A percentile compares a stretch with the other conserved stretches of the same genome.
Evolutionary conservation across 1,284 basidiomycete species (phyloP).

Genomic region (Trametes hirsuta): DNA sequence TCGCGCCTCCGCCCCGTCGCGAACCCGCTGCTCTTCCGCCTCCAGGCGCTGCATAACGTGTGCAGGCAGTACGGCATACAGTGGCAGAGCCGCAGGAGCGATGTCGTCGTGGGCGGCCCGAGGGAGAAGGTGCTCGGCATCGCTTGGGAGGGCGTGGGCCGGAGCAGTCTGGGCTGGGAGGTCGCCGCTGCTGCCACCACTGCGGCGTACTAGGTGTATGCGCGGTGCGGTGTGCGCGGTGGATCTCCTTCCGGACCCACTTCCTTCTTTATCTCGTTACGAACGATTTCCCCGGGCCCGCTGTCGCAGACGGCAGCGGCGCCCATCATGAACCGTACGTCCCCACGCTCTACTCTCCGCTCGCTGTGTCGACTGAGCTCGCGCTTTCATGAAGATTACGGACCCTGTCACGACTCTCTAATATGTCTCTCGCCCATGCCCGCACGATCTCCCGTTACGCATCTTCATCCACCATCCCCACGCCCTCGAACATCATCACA

Average conservation of each 20-base stretch:
- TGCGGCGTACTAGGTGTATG: conserved; percentile 13
- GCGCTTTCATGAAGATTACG: conserved; percentile 12
- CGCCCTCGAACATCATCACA: not conserved
- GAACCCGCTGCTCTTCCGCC: conserved; percentile 59
- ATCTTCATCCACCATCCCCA: not conserved
- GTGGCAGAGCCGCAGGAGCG: conserved; percentile 50
- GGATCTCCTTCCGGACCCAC: not conserved
- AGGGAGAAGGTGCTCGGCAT: conserved; percentile 59
- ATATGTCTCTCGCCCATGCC: not conserved
- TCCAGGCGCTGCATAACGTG: conserved; percentile 60
- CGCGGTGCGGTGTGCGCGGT: no score
- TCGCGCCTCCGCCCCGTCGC: conserved; percentile 51
- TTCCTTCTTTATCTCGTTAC: not conserved
- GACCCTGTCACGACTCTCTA: conserved; percentile 9
- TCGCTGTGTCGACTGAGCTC: conserved; percentile 4
- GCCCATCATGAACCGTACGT: conserved; percentile 10
- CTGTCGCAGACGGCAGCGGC: not conserved
- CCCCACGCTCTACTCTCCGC: not conserved
- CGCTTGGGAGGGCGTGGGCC: conserved; percentile 60
- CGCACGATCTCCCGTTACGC: no score
- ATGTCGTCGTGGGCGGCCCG: conserved; percentile 48
- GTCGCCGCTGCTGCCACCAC: conserved; percentile 15
- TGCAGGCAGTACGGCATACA: conserved; percentile 43
- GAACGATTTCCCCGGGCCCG: not conserved
- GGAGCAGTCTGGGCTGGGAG: conserved; percentile 50